These are phyloP conservation scores for Amanita exitialis DNA, from an alignment of 768 basidiomycete genomes.

Conservation along the genomic window DNA sequence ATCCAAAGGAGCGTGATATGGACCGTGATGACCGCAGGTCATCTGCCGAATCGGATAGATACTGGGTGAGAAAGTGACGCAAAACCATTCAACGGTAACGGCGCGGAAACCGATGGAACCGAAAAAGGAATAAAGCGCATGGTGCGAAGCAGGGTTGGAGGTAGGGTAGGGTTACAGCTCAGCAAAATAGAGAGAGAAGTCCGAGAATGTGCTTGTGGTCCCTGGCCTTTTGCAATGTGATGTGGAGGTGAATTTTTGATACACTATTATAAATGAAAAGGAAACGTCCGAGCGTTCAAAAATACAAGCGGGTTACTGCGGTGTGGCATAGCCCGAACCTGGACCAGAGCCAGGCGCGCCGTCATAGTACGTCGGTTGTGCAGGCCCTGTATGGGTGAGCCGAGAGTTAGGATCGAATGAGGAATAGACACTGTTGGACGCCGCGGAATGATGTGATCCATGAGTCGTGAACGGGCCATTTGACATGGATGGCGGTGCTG, in stretches of 20 bases:
- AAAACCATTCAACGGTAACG: not conserved
- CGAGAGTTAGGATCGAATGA: slow-evolving; percentile 27
- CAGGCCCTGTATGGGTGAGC: slow-evolving; percentile 14
- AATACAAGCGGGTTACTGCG: slow-evolving; percentile 20
- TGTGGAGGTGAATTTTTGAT: slow-evolving; percentile 4
- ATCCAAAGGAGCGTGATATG: not conserved
- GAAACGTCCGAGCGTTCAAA: slow-evolving; percentile 4
- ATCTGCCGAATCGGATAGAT: slow-evolving; percentile 1
- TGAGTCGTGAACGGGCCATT: slow-evolving; percentile 31
- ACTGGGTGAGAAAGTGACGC: not conserved
- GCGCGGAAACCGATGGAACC: slow-evolving; percentile 1
- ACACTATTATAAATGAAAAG: slow-evolving; percentile 6
- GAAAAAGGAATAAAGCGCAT: not conserved
- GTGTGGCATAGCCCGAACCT: slow-evolving; percentile 37
- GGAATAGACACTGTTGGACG: slow-evolving; percentile 23
- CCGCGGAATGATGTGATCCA: slow-evolving; percentile 19
- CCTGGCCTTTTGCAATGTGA: slow-evolving; percentile 6
- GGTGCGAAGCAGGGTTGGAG: slow-evolving; percentile 6
- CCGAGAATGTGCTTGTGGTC: slow-evolving; percentile 7
- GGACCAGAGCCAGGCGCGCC: slow-evolving; percentile 30
- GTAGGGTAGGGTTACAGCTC: slow-evolving; percentile 3
- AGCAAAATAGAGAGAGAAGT: slow-evolving; percentile 1
- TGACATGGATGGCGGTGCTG: slow-evolving; percentile 40
- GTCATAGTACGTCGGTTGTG: slow-evolving; percentile 24
- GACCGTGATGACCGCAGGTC: slow-evolving; percentile 1